These are phyloP conservation scores for Botryosphaeria dothidea DNA, from an alignment of 2,329 filamentous ascomycete genomes.

Conservation along the genomic window DNA sequence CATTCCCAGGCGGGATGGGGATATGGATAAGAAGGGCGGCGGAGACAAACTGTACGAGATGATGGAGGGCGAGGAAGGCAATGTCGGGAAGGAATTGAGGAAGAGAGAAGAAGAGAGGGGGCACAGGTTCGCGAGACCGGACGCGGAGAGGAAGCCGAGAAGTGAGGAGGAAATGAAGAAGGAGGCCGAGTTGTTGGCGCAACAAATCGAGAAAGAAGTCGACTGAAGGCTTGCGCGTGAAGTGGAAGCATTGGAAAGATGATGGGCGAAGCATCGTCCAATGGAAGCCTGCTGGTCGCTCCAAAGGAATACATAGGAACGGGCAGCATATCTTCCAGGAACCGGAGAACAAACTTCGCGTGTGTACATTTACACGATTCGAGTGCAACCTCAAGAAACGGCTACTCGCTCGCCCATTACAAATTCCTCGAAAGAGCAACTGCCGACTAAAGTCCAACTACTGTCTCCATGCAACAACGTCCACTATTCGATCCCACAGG, in stretches of 20 bases:
- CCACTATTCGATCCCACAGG: conserved; percentile 37
- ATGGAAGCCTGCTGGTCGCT: not conserved
- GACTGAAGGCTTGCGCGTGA: not conserved
- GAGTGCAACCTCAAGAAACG: no score
- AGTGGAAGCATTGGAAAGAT: not conserved
- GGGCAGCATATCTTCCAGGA: not conserved
- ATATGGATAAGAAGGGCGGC: conserved; percentile 58
- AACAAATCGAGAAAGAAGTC: conserved; percentile 51
- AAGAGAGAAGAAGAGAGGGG: conserved; percentile 50
- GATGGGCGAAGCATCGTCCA: not conserved
- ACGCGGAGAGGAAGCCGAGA: conserved; percentile 69
- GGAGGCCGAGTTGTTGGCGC: conserved; percentile 70
- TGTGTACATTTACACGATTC: not conserved
- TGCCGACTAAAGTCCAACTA: no score
- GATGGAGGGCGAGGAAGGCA: conserved; percentile 82
- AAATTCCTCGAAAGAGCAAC: not conserved
- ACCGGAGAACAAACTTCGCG: not conserved
- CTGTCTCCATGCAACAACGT: conserved; percentile 39
- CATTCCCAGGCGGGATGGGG: conserved; percentile 68
- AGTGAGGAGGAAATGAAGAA: conserved; percentile 73
- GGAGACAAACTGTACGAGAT: conserved; percentile 78
- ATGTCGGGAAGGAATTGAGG: conserved; percentile 72
- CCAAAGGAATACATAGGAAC: not conserved
- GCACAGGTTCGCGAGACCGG: conserved; percentile 68
- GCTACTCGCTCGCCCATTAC: not conserved